Percentiles rank a stretch among this genome's conserved stretches.
These are phyloP conservation scores for Stephania yunnanensis DNA, from an alignment of 164 flowering plant genomes.

Conservation along the genomic window DNA sequence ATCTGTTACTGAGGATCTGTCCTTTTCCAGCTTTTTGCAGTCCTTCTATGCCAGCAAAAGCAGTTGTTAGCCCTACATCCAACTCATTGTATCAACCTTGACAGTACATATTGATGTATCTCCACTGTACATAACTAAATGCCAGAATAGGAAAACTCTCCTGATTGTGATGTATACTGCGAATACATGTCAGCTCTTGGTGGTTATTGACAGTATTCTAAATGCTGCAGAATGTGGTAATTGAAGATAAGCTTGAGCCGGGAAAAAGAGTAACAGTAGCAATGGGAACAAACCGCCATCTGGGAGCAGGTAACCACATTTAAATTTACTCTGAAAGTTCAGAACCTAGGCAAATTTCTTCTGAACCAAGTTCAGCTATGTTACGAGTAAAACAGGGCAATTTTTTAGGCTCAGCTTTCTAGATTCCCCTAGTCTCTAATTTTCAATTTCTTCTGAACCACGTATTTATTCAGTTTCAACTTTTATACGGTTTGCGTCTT, in stretches of 20 bases:
- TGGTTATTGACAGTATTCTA: not conserved
- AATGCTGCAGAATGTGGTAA: constrained; percentile 59
- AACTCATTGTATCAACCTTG: too few relatives aligned
- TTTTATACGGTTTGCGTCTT: too few relatives aligned
- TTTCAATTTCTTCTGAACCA: not conserved
- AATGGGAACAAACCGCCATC: constrained; percentile 71
- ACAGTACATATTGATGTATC: too few relatives aligned
- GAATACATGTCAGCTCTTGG: too few relatives aligned
- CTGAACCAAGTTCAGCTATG: not conserved
- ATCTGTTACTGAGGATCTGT: too few relatives aligned
- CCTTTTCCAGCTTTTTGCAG: too few relatives aligned
- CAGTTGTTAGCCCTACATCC: too few relatives aligned
- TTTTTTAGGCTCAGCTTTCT: not conserved
- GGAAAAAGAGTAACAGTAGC: constrained; percentile 82
- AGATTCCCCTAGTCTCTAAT: not conserved
- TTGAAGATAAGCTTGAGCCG: constrained; percentile 70
- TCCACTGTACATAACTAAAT: too few relatives aligned
- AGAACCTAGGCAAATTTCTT: not conserved
- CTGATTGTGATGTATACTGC: too few relatives aligned
- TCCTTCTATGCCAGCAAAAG: too few relatives aligned
- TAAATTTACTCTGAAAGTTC: not conserved
- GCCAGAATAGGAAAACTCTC: too few relatives aligned
- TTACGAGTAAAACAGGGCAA: not conserved
- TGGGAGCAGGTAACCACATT: constrained; percentile 47
- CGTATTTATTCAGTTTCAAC: not conserved